These are phyloP conservation scores for Fulvia fulva DNA, from an alignment of 2,329 filamentous ascomycete genomes.

Conservation along the genomic window DNA sequence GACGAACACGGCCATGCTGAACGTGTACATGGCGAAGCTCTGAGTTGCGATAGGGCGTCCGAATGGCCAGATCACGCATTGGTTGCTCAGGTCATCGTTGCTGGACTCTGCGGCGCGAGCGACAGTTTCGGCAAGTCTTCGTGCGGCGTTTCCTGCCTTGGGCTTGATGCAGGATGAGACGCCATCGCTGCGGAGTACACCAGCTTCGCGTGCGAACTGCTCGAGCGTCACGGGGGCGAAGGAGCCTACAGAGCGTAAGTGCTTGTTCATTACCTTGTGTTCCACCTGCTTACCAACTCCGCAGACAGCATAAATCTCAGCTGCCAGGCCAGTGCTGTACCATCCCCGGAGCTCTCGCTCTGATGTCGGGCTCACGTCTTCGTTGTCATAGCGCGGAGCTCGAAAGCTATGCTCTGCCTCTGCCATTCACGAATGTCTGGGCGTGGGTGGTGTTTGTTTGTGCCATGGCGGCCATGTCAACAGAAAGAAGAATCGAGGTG, in stretches of 20 bases:
- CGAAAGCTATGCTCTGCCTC: conserved; percentile 6
- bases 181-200: conserved; percentile 73
- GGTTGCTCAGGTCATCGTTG: conserved; percentile 45
- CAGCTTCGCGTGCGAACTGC: conserved; percentile 82
- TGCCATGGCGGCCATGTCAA: background rate
- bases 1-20: conserved; percentile 79
- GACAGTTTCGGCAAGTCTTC: background rate
- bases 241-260: conserved; percentile 56
- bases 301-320: conserved; percentile 91
- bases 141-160: conserved; percentile 9
- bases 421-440: conserved; percentile 2
- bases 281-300: conserved; percentile 60
- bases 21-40: conserved; percentile 94
- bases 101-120: conserved; percentile 22
- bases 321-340: conserved; percentile 56
- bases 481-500: background rate
- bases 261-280: background rate
- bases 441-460: background rate
- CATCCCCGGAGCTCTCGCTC: conserved; percentile 28
- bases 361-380: conserved; percentile 25
- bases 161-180: conserved; percentile 58
- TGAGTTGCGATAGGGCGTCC: conserved; percentile 83
- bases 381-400: conserved; percentile 25
- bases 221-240: conserved; percentile 92
- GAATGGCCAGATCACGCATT: conserved; percentile 75